Evolutionary conservation across 495 filamentous ascomycete genomes (phyloP).

Genomic region (Penicillium arizonense): DNA sequence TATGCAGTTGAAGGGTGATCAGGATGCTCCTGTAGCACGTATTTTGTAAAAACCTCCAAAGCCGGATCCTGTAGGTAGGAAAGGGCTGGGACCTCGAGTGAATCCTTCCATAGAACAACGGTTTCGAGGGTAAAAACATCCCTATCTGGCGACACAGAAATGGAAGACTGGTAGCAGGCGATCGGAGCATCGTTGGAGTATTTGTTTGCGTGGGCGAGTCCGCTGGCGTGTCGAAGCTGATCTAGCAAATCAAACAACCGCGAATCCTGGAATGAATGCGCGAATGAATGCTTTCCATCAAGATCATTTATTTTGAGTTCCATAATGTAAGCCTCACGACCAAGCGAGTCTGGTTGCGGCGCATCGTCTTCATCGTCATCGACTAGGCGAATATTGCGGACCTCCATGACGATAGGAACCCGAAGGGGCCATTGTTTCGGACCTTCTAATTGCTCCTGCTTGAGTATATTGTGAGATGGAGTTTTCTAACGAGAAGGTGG

Average conservation of each 20-base stretch:
- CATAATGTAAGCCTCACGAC: slow-evolving; percentile 15
- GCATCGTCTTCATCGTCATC: not conserved
- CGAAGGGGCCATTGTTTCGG: not conserved
- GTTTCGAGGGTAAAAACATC: slow-evolving; percentile 28
- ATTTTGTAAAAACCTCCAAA: slow-evolving; percentile 28
- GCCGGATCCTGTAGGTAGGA: slow-evolving; percentile 14
- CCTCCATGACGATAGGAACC: slow-evolving; percentile 23
- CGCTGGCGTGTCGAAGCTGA: slow-evolving; percentile 19
- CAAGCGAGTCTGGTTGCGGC: not conserved
- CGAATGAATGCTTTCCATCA: slow-evolving; percentile 16
- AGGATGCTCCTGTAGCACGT: slow-evolving; percentile 24
- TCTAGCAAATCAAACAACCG: slow-evolving; percentile 16
- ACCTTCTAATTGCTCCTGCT: not conserved
- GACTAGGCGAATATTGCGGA: not conserved
- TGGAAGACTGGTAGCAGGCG: slow-evolving; percentile 35
- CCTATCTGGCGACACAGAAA: slow-evolving; percentile 13
- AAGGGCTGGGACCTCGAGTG: slow-evolving; percentile 27
- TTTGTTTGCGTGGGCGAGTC: slow-evolving; percentile 26
- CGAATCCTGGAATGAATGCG: slow-evolving; percentile 15
- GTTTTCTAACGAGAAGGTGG: slow-evolving; percentile 21
- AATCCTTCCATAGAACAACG: slow-evolving; percentile 39
- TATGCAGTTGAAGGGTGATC: not conserved
- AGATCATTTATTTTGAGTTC: slow-evolving; percentile 12
- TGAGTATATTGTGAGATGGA: slow-evolving; percentile 5
- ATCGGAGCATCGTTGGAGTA: slow-evolving; percentile 19